Evolutionary conservation across 306 rosid genomes (phyloP), one percentile per base, ranked within the genome.

Genomic region (Malus fusca): DNA sequence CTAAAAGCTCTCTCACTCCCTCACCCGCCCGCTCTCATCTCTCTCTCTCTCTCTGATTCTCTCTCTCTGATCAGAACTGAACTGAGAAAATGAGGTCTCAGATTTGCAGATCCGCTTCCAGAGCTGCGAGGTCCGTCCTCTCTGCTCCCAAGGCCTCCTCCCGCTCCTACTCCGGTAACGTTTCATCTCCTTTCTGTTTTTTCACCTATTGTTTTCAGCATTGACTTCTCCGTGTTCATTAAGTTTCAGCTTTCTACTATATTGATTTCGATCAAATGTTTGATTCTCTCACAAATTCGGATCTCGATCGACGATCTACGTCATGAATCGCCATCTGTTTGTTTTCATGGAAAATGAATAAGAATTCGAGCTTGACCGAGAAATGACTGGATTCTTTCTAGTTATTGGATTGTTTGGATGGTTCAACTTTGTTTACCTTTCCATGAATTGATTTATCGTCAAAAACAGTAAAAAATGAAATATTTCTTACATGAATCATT

Each of bases 111-210:
- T 89, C 93, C 12, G 91, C 90, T 77, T 88, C 96, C 44, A 83
- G 84, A 81, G 90, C 91, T 73, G 88, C 90, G 8, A 92, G 92
- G 88, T 90, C 92, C 48, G 79, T 92, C 85, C 83, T 88, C 85
- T 78, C 88, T 63, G 87, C 97, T 83, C 83, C 96, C 22, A 87
- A 74, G 69, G 53, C 40, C 80, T 82, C 40, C 81, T 85, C 96
- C 75, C 95, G 93, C 23, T 87, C 85, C 31, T 83, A 79, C 85
- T 86, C 92, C n/a, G 87, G 94, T 87, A 68, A 74, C 11, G n/a
- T 23, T 69, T 28, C 22, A 11, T 15, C 40, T 51, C 11, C 55
- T 7, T 40, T 80, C 43, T n/a, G 13, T 8, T 18, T 8, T 18
- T 48, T 48, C 55, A 15, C 55, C 55, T 15, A 5, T 14, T 48